These are phyloP conservation scores for Penicillium cosmopolitanum DNA, from an alignment of 495 filamentous ascomycete genomes.

Conservation along the genomic window DNA sequence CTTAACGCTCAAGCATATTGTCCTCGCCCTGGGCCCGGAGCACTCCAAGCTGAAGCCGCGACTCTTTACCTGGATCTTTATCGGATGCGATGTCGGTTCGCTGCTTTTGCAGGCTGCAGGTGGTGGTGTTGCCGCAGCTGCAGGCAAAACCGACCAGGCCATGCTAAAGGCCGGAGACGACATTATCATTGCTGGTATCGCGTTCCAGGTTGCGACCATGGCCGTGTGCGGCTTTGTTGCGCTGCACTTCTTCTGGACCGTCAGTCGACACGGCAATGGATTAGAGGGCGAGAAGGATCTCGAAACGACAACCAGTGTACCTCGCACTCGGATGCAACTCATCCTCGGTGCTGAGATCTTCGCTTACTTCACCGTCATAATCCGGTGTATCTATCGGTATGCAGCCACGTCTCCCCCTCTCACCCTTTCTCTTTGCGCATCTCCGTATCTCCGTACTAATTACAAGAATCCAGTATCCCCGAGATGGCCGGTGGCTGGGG, in stretches of 20 bases:
- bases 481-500: conserved; percentile 74
- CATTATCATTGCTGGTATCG: conserved; percentile 72
- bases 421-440: background rate
- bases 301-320: conserved; percentile 22
- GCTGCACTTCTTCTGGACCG: conserved; percentile 53
- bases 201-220: conserved; percentile 69
- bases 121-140: conserved; percentile 58
- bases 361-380: conserved; percentile 64
- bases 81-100: conserved; percentile 66
- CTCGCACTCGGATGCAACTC: conserved; percentile 46
- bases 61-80: conserved; percentile 70
- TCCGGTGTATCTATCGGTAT: conserved; percentile 69
- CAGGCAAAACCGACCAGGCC: conserved; percentile 22
- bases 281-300: conserved; percentile 34
- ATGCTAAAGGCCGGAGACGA: conserved; percentile 52
- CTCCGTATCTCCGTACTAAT: conserved; percentile 2
- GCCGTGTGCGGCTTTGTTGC: conserved; percentile 55
- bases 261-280: conserved; percentile 39
- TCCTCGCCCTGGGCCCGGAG: conserved; percentile 55
- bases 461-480: conserved; percentile 46
- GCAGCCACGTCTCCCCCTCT: background rate
- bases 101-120: conserved; percentile 67
- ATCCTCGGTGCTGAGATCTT: conserved; percentile 55
- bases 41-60: conserved; percentile 59
- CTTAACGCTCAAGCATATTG: conserved; percentile 67